phyloP scores from a whole-genome alignment of 2,329 filamentous ascomycete genomes.

The Penicillium sp. region DNA sequence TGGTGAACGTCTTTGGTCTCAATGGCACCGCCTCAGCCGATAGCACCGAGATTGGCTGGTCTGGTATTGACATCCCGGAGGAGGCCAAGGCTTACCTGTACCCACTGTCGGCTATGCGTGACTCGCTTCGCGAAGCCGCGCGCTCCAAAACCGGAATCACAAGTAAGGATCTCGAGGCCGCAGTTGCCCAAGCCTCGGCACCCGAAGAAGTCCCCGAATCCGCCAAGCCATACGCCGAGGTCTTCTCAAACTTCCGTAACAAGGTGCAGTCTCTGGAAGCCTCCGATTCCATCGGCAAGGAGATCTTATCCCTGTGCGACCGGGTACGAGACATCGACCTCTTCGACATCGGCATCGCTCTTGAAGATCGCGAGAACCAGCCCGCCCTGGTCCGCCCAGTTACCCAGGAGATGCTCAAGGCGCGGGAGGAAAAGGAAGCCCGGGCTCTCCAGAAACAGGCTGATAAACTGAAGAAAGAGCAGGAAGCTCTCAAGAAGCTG shows the following conservation, averaged over 20 bases:
- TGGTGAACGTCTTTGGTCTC: constrained; percentile 81
- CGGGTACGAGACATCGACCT: constrained; percentile 75
- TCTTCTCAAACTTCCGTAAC: constrained; percentile 44
- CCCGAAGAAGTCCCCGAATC: constrained; percentile 26
- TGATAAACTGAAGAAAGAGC: constrained; percentile 58
- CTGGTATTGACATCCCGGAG: constrained; percentile 60
- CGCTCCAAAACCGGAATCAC: constrained; percentile 47
- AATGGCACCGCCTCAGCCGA: constrained; percentile 41
- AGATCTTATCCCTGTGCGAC: constrained; percentile 73
- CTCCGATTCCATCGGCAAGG: constrained; percentile 59
- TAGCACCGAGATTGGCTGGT: constrained; percentile 56
- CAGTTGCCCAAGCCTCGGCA: constrained; percentile 32
- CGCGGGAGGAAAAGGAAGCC: constrained; percentile 53
- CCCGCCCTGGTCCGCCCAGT: constrained; percentile 70
- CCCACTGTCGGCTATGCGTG: constrained; percentile 55
- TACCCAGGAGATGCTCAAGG: constrained; percentile 55
- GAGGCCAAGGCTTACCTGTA: constrained; percentile 59
- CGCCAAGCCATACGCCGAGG: constrained; percentile 47
- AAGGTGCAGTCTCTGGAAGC: constrained; percentile 38
- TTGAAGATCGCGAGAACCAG: constrained; percentile 71
- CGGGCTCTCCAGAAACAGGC: constrained; percentile 48
- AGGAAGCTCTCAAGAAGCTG: constrained; percentile 50
- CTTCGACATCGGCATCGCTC: constrained; percentile 77
- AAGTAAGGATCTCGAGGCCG: constrained; percentile 37
- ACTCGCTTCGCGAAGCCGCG: constrained; percentile 56